phyloP scores from a whole-genome alignment of 78 protist species.

The Parvularia atlantis region DNA sequence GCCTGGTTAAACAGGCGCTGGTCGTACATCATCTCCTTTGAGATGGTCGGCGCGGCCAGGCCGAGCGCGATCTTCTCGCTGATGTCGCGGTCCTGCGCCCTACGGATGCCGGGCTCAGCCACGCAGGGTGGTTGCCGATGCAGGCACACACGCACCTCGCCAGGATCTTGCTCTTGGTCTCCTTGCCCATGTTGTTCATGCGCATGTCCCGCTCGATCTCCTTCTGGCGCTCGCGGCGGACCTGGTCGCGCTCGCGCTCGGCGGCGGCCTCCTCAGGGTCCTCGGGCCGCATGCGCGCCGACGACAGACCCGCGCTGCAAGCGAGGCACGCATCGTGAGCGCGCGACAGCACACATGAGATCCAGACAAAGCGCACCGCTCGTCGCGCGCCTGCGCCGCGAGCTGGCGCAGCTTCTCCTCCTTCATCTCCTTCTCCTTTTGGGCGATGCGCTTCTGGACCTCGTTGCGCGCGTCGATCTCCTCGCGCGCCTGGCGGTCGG shows the following conservation, averaged over 20 bases:
- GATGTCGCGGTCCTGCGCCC: constrained; percentile 80
- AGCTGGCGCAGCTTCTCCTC: constrained; percentile 47
- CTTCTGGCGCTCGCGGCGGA: constrained; percentile 17
- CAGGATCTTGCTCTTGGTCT: constrained; percentile 41
- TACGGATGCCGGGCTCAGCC: not conserved
- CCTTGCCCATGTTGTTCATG: constrained; percentile 39
- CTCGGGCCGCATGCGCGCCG: not conserved
- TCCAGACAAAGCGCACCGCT: not conserved
- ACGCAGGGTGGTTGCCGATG: too few species aligned
- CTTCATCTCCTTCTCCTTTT: constrained; percentile 54
- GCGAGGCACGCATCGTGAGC: not conserved
- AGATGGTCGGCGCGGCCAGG: constrained; percentile 26
- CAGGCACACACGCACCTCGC: constrained; percentile 22
- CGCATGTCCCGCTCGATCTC: constrained; percentile 43
- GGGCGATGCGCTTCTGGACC: constrained; percentile 13
- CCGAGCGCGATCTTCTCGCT: constrained; percentile 83
- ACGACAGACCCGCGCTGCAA: not conserved
- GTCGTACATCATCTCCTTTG: constrained; percentile 65
- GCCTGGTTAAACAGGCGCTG: constrained; percentile 85
- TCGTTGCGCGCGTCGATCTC: constrained; percentile 42
- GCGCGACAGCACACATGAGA: not conserved
- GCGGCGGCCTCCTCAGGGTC: not conserved
- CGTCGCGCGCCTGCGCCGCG: not conserved
- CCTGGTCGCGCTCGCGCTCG: constrained; percentile 19
- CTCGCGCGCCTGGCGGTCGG: constrained; percentile 81